phyloP scores from a whole-genome alignment of 2,329 filamentous ascomycete genomes.

The Aspergillus ibericus region DNA sequence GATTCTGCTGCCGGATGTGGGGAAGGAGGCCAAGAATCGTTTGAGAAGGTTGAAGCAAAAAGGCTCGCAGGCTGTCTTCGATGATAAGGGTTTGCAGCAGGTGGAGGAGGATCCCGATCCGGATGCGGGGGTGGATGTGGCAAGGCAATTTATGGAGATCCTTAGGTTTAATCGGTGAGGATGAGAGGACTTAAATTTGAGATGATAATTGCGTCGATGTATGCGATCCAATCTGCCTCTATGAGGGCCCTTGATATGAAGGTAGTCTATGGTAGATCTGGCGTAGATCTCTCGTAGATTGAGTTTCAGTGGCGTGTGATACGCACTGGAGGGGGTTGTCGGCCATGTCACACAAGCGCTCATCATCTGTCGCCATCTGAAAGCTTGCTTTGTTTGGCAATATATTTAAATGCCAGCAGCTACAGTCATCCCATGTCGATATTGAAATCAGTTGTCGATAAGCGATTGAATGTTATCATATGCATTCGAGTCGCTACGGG shows the following conservation, averaged over 20 bases:
- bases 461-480: not conserved
- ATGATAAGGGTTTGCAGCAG: conserved; percentile 15
- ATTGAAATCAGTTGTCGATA: not conserved
- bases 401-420: not conserved
- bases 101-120: conserved; percentile 33
- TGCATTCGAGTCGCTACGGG: conserved; percentile 13
- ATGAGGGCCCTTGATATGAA: not conserved
- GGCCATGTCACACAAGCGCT: not conserved
- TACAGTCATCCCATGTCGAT: not conserved
- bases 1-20: conserved; percentile 43
- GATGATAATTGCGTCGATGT: not conserved
- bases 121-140: conserved; percentile 41
- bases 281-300: not conserved
- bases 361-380: not conserved
- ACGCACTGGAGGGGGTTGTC: not conserved
- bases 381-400: no score
- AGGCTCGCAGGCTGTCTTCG: conserved; percentile 13
- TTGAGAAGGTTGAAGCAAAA: conserved; percentile 23
- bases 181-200: not conserved
- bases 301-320: not conserved
- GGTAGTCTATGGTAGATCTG: not conserved
- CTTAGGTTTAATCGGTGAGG: conserved; percentile 44
- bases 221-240: not conserved
- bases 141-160: conserved; percentile 48
- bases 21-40: conserved; percentile 38